phyloP scores from a whole-genome alignment of 371 early-diverging fungal species.

The Lichtheimia ramosa region DNA sequence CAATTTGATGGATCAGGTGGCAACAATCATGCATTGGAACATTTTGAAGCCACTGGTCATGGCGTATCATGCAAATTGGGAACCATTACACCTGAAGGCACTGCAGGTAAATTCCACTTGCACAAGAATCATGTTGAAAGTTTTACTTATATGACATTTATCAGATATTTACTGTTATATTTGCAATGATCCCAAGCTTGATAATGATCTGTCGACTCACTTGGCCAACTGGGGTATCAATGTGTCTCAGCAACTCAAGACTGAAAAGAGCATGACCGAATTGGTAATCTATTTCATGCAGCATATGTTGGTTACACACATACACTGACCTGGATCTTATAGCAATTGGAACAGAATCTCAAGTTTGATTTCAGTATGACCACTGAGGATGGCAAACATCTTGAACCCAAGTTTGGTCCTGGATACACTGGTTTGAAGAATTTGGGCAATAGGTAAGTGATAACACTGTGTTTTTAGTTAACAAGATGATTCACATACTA shows the following conservation, averaged over 20 bases:
- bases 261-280: conserved; percentile 91
- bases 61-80: conserved; percentile 89
- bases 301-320: neutral
- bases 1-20: conserved; percentile 99
- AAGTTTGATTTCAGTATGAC: conserved; percentile 97
- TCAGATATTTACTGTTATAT: conserved; percentile 91
- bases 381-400: conserved; percentile 89
- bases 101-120: conserved; percentile 63
- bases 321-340: neutral
- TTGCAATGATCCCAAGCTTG: conserved; percentile 84
- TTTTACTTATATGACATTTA: neutral
- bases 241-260: conserved; percentile 80
- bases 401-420: conserved; percentile 84
- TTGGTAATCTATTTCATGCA: conserved; percentile 56
- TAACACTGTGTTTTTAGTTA: neutral
- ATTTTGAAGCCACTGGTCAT: conserved; percentile 86
- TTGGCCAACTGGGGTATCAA: conserved; percentile 89
- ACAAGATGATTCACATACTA: neutral
- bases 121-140: neutral
- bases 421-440: conserved; percentile 93
- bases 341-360: conserved; percentile 93
- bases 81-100: conserved; percentile 97
- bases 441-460: conserved; percentile 84
- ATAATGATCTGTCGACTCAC: conserved; percentile 79
- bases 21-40: conserved; percentile 95